Base-by-base conservation (phyloP, 1,284 basidiomycete species). In the Moesziomyces parantarcticus region DNA sequence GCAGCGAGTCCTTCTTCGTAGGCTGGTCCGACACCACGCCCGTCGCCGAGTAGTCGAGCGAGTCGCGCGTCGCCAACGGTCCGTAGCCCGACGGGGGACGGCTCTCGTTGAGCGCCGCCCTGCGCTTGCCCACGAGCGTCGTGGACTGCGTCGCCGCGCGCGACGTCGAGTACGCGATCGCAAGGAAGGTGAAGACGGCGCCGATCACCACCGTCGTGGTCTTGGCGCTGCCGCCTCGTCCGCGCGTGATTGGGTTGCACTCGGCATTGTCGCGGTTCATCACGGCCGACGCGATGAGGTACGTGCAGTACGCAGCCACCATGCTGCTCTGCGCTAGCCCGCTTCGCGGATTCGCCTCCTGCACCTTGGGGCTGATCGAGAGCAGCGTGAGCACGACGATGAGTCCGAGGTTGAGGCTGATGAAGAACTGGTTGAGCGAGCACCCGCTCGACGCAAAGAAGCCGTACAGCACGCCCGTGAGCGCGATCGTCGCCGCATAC, bases 261-360 rank as follows among this genome's bases (percentile, higher is more conserved):
- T 89, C 87, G 41, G 82, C 82, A 58, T 96, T 91, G 45, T 90
- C 89, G 85, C 94, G 92, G 84, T 99, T 98, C 72, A 92, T 92
- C 50, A 99, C 90, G 3, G 97, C 96, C 10, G 93, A 96, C 45
- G 94, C 92, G 77, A 93, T 90, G 59, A 99, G 90, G 84, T 99
- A 99, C 5, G 95, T 95, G 87, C 93, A 97, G 85, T 99, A 99
- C 2, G 91, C 93, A 4, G 93, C 92, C 20, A 99, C 96, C 92
- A 98, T 96, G 64, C 92, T 91, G 18, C 93, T 91, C 84, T 99
- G 97, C 2, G 94, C 94, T 22, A 99, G 89, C 2, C 96, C 96
- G 9, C 93, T 96, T 57, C 93, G 91, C 5, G 96, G 92, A 81
- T 98, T 99, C 70, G 91, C 88, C 77, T 96, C 94, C 81, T 99